These are phyloP conservation scores for Epichloe gansuensis DNA, from an alignment of 2,329 filamentous ascomycete genomes.

Conservation along the genomic window DNA sequence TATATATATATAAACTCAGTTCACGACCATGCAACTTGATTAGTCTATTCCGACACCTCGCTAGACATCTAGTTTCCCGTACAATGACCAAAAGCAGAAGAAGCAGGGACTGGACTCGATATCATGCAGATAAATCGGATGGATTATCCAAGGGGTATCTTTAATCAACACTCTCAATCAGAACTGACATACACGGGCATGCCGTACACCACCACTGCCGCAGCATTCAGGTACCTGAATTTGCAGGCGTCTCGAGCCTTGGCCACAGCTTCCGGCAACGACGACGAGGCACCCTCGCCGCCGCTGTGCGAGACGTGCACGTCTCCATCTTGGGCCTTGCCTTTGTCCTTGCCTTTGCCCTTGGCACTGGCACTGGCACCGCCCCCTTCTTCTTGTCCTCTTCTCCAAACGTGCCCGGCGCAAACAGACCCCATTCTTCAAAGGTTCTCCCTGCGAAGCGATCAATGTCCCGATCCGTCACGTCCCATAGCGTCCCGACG, in stretches of 20 bases:
- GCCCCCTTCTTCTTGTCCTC: constrained; percentile 16
- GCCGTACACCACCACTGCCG: constrained; percentile 87
- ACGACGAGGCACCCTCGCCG: constrained; percentile 18
- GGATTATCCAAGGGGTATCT: background rate
- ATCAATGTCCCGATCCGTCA: constrained; percentile 95
- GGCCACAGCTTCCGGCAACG: constrained; percentile 71
- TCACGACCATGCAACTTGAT: too few relatives aligned
- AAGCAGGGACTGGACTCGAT: too few relatives aligned
- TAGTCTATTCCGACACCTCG: too few relatives aligned
- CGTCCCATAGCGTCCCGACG: constrained; percentile 92
- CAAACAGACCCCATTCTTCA: constrained; percentile 73
- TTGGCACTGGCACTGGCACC: constrained; percentile 2
- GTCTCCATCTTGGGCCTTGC: constrained; percentile 2
- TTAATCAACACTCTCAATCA: background rate
- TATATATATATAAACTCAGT: too few relatives aligned
- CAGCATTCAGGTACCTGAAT: constrained; percentile 83
- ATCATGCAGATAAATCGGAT: too few relatives aligned
- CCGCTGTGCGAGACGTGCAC: background rate
- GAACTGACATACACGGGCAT: constrained; percentile 70
- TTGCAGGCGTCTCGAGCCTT: constrained; percentile 67
- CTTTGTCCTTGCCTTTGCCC: background rate
- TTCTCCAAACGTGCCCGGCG: constrained; percentile 31
- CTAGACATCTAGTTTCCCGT: too few relatives aligned
- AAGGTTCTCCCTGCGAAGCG: constrained; percentile 71
- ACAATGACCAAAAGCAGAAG: too few relatives aligned